Evolutionary conservation across 2,329 filamentous ascomycete genomes (phyloP), one percentile per base, ranked within the genome.

Genomic region (Dactylellina haptotyla): DNA sequence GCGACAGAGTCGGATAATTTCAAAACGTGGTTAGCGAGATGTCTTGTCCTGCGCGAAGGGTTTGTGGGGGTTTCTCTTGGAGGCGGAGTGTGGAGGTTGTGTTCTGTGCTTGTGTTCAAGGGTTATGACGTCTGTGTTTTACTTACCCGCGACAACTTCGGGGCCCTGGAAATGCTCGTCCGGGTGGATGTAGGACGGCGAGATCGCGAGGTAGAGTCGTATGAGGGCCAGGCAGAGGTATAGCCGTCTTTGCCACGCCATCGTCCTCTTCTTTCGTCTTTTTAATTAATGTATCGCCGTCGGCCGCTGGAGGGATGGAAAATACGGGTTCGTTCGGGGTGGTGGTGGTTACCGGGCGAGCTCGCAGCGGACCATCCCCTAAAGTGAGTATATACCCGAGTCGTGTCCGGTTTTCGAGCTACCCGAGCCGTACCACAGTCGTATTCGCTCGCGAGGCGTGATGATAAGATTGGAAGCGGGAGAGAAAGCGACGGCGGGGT

Each of bases 121-220:
- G 41, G 41, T 46, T 28, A 57, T 57, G 51, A 56, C 53, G 53
- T 57, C 53, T 48, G 12, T 50, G 46, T 32, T 46, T 56, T 4
- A 83, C 89, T 77, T 87, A 97, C 94, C 94, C 79, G 94, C 93
- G 79, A 98, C 95, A 76, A 98, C 90, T 84, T 99, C 95, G 14
- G 95, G 95, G 34, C 95, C 95, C 83, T 99, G 95, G 79, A 99
- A 99, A 84, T 98, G 95, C 85, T 99, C 95, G 83, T 99, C 95
- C 3, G 95, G 95, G 81, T 99, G 95, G 50, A 99, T 87, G 82
- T 99, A 99, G 84, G 94, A 98, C 70, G 95, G 91, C 75, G 90
- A 93, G 76, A 98, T 84, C 73, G 95, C 94, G 81, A 98, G 94
- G 87, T 94, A 98, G 79, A 98, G 86, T 81, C 95, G 90, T 79